phyloP scores from a whole-genome alignment of 805 yeast genomes.

The Pichia pseudocactophila region DNA sequence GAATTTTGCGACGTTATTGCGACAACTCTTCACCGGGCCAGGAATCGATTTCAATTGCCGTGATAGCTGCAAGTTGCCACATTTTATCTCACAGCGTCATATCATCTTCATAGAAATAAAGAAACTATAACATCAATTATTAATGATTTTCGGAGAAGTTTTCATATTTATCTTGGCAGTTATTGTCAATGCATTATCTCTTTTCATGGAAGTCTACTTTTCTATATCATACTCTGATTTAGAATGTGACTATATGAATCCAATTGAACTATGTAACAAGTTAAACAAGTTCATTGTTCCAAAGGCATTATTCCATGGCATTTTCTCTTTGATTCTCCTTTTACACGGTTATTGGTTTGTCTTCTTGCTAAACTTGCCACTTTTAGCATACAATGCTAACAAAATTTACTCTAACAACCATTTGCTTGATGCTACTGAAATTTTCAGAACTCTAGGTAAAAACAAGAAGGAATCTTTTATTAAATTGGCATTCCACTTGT shows the following conservation, averaged over 20 bases:
- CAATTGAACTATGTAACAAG: conserved; percentile 90
- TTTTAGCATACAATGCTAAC: conserved; percentile 75
- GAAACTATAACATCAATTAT: too few species aligned
- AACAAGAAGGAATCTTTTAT: conserved; percentile 89
- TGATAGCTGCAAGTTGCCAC: too few species aligned
- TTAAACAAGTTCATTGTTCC: conserved; percentile 84
- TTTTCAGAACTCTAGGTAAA: conserved; percentile 85
- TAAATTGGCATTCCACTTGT: conserved; percentile 83
- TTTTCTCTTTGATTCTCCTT: conserved; percentile 60
- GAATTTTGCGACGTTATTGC: too few species aligned
- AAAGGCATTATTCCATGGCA: conserved; percentile 77
- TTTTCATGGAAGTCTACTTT: conserved; percentile 89
- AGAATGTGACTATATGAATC: conserved; percentile 95
- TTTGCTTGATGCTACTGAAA: conserved; percentile 92
- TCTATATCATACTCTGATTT: conserved; percentile 92
- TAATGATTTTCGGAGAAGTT: conserved; percentile 25
- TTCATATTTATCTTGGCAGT: conserved; percentile 71
- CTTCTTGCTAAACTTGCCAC: conserved; percentile 72
- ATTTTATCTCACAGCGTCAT: too few species aligned
- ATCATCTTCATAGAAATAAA: too few species aligned
- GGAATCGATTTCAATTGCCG: too few species aligned
- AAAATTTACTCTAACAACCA: conserved; percentile 74
- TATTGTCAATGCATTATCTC: conserved; percentile 73
- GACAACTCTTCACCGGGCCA: too few species aligned
- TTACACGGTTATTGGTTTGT: conserved; percentile 90